phyloP scores from a whole-genome alignment of 1,284 basidiomycete genomes.

The Boletus mariae region DNA sequence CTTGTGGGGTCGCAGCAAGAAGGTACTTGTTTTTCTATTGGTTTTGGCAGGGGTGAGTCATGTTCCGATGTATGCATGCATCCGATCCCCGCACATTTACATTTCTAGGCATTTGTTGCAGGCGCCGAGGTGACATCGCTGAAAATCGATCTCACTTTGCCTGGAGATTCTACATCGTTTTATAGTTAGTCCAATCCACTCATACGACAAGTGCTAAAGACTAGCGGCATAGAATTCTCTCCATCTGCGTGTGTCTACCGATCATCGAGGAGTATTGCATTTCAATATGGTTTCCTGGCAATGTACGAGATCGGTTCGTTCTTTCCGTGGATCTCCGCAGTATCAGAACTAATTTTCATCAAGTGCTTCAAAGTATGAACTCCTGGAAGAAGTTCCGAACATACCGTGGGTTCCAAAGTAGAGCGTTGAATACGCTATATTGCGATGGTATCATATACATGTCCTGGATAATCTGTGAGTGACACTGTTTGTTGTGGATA shows the following conservation, averaged over 20 bases:
- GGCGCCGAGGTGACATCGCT: conserved; percentile 11
- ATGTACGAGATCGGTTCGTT: conserved; percentile 28
- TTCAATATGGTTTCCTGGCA: conserved; percentile 21
- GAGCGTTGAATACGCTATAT: conserved; percentile 22
- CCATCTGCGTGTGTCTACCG: conserved; percentile 16
- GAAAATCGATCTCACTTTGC: conserved; percentile 14
- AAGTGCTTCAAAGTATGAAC: conserved; percentile 29
- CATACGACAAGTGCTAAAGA: not conserved
- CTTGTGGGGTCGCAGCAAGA: conserved; percentile 22
- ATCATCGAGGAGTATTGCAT: conserved; percentile 16
- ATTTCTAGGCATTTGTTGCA: conserved; percentile 16
- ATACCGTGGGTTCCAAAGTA: conserved; percentile 21
- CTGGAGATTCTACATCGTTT: conserved; percentile 18
- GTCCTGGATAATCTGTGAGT: conserved; percentile 25
- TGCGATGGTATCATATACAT: conserved; percentile 31
- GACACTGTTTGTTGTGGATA: not conserved
- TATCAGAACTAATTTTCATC: not conserved
- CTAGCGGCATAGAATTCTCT: conserved; percentile 16
- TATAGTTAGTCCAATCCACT: conserved; percentile 18
- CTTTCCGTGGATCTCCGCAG: not conserved
- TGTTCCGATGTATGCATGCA: not conserved
- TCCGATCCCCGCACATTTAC: not conserved
- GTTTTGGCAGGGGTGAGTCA: conserved; percentile 19
- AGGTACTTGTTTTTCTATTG: conserved; percentile 19
- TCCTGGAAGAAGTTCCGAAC: conserved; percentile 26